Base-by-base conservation (phyloP, 2,329 filamentous ascomycete genomes). In the Hymenoscyphus repandus region DNA sequence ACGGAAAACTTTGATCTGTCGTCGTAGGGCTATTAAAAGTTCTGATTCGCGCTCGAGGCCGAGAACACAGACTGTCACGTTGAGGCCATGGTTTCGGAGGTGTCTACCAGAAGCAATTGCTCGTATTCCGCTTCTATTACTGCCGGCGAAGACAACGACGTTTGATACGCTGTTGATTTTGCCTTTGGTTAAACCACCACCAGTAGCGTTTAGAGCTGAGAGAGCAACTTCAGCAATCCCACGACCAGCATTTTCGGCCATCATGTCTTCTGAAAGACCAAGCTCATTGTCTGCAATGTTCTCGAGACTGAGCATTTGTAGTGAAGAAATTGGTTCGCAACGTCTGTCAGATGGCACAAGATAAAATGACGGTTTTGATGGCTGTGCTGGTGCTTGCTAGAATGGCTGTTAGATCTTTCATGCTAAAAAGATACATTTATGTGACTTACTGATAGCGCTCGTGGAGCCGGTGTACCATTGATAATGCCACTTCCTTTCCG, bases 301-400 rank as follows among this genome's bases (percentile, higher is more conserved):
- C 69, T 97, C 93, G 1, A 97, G 80, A 55, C 93, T 92, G 27
- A 95, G 79, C 81, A 96, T 93, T 64, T 95, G 90, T 36, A 93
- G 74, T 5, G 92, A 78, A 15, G 82, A 85, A 30, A 86, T 79
- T 5, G 80, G 74, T 60, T 85, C 82, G 27, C 83, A 70, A 11
- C 76, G 78, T 33, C 78, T 77, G 58, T 77, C 75, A 1, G 79
- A 79, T 7, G 74, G 75, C 15, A 75, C 62, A 32, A 79, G 67
- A 60, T 79, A 82, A 45, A 83, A 74, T 3, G 62, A 58, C 20
- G 64, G 61, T 49, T 62, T 65, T 43, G 56, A 47, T 33, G 59
- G 50, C 42, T 56, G 39, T 12, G 45, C 46, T 41, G 58, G 52
- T 38, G 60, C 53, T 62, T 65, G 47, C 39, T 49, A 18, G 22